A percentile compares a stretch with the other conserved stretches of the same genome.
Evolutionary conservation across 2,329 filamentous ascomycete species (phyloP).

Genomic region (Xylariaceae sp.): DNA sequence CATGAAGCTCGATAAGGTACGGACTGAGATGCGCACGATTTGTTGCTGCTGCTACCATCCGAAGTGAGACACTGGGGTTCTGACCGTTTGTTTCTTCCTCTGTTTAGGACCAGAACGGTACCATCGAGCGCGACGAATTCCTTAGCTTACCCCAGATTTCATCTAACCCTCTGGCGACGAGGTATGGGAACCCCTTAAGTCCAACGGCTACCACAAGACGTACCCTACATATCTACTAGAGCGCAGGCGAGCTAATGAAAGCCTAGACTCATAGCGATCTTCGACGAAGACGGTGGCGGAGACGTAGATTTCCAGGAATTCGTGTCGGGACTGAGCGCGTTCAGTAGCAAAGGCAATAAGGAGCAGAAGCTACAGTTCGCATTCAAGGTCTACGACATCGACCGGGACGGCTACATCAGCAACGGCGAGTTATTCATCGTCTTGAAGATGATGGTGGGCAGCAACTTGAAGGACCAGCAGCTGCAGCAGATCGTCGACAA

Average conservation of each 20-base stretch:
- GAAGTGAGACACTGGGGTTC: background rate
- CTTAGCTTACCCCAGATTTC: conserved; percentile 95
- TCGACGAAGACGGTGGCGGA: conserved; percentile 96
- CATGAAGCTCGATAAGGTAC: conserved; percentile 98
- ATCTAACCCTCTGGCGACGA: conserved; percentile 92
- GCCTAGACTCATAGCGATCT: conserved; percentile 92
- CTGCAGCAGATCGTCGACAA: conserved; percentile 99
- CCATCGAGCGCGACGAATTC: conserved; percentile 97
- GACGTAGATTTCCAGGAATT: conserved; percentile 99
- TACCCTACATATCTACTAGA: background rate
- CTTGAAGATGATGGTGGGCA: conserved; percentile 99
- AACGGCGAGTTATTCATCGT: conserved; percentile 99
- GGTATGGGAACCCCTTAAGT: conserved; percentile 46
- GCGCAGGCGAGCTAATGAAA: conserved; percentile 2
- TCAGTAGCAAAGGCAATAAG: conserved; percentile 97
- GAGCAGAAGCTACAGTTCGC: conserved; percentile 97
- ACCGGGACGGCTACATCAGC: conserved; percentile 96
- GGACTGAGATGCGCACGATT: conserved; percentile 18
- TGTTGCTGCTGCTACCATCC: background rate
- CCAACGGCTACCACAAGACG: background rate
- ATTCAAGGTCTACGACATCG: conserved; percentile 99
- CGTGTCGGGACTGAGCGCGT: conserved; percentile 88
- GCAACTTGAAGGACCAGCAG: conserved; percentile 98
- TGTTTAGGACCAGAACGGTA: conserved; percentile 86
- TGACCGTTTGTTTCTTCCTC: conserved; percentile 7